A percentile compares a stretch with the other conserved stretches of the same genome.
Conservation (phyloP, 2,329 filamentous ascomycete genomes). For the Chaetomium sp. region DNA sequence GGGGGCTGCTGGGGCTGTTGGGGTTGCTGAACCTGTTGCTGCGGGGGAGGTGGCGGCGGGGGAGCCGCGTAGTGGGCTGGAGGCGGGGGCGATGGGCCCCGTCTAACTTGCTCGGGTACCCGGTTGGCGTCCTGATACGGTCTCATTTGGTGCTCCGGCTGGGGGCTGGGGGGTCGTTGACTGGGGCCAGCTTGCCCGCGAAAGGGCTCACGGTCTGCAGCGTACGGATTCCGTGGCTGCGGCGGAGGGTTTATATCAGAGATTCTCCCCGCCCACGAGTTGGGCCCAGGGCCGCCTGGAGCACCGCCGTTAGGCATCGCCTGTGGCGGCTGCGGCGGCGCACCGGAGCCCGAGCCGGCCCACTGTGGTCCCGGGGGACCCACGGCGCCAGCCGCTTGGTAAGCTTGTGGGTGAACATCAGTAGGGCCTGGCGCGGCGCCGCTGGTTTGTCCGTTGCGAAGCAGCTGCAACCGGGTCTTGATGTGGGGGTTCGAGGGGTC, state of each 20-base stretch:
- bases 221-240: constrained; percentile 79
- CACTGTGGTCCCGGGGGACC: constrained; percentile 87
- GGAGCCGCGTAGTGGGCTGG: constrained; percentile 57
- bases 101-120: constrained; percentile 48
- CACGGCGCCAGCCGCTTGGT: constrained; percentile 79
- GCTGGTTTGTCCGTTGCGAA: constrained; percentile 77
- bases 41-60: constrained; percentile 50
- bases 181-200: constrained; percentile 68
- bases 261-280: constrained; percentile 61
- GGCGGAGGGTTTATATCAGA: constrained; percentile 78
- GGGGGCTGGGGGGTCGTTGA: constrained; percentile 74
- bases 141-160: constrained; percentile 69
- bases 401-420: constrained; percentile 93
- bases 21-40: constrained; percentile 36
- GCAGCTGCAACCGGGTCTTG: constrained; percentile 86
- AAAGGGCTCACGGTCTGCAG: constrained; percentile 68
- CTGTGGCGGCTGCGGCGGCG: constrained; percentile 43
- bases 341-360: constrained; percentile 70
- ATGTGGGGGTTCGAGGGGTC: constrained; percentile 94
- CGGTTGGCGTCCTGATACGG: constrained; percentile 70
- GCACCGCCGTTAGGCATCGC: constrained; percentile 51
- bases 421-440: constrained; percentile 78
- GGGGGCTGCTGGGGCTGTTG: constrained; percentile 45
- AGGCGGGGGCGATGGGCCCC: constrained; percentile 58
- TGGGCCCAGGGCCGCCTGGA: constrained; percentile 58